phyloP scores from a whole-genome alignment of 495 filamentous ascomycete genomes.

The Podospora pseudocomata region DNA sequence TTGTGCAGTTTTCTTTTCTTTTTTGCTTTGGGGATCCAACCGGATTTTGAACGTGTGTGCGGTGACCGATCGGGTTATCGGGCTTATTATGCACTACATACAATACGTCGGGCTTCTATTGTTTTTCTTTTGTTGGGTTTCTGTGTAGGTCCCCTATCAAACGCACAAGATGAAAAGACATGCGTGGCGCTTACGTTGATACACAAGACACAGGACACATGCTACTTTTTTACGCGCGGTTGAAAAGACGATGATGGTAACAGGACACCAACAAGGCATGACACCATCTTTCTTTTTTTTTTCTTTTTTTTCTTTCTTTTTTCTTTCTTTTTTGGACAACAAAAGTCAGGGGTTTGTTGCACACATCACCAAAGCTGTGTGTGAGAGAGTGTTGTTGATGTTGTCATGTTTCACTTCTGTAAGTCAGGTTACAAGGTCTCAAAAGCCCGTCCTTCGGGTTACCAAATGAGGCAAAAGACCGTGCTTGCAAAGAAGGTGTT shows the following conservation, averaged over 20 bases:
- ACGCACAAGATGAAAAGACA: background rate
- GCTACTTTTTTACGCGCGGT: background rate
- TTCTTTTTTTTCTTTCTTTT: background rate
- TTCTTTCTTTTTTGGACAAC: background rate
- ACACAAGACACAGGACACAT: background rate
- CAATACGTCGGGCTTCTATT: background rate
- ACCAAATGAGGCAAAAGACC: constrained; percentile 5
- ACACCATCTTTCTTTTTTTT: background rate
- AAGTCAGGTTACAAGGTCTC: background rate
- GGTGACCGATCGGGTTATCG: background rate
- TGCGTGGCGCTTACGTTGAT: background rate
- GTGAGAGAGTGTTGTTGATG: background rate
- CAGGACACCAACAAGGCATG: background rate
- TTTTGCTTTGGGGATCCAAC: background rate
- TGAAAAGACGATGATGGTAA: background rate
- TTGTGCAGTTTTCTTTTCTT: background rate
- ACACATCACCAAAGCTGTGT: background rate
- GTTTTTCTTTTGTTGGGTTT: background rate
- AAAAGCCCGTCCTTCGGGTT: background rate
- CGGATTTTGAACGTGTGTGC: background rate
- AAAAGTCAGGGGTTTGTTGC: background rate
- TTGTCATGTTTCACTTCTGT: background rate
- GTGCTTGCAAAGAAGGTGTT: background rate
- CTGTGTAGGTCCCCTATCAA: background rate
- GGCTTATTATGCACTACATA: background rate